Evolutionary conservation across 352 stramenopile genomes (phyloP).

Genomic region (Globisporangium yorkense): DNA sequence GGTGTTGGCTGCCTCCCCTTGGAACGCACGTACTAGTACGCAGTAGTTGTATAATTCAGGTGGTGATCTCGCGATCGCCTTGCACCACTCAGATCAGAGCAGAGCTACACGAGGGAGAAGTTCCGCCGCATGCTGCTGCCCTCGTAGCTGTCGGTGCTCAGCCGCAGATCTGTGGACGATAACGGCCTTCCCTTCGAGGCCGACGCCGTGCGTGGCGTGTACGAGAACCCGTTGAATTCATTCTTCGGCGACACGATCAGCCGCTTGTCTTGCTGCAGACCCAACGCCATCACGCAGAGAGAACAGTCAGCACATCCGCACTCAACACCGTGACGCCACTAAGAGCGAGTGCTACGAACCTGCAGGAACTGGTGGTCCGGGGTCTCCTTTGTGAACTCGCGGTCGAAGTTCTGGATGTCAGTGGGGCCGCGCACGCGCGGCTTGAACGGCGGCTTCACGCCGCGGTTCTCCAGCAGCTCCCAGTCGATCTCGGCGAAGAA

Average conservation of each 20-base stretch:
- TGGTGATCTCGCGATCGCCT: too few species aligned
- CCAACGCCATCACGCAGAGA: slow-evolving; percentile 4
- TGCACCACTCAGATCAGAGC: too few species aligned
- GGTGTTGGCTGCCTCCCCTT: too few species aligned
- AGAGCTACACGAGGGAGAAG: slow-evolving; percentile 23
- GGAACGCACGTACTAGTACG: too few species aligned
- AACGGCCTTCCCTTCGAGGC: slow-evolving; percentile 14
- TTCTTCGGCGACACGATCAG: slow-evolving; percentile 74
- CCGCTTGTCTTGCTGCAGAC: slow-evolving; percentile 62
- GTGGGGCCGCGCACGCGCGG: slow-evolving; percentile 69
- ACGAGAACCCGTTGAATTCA: slow-evolving; percentile 85
- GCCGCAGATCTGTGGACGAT: slow-evolving; percentile 14
- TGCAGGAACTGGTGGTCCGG: slow-evolving; percentile 70
- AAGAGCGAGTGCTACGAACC: slow-evolving; percentile 18
- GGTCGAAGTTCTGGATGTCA: slow-evolving; percentile 88
- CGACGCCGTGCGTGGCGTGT: slow-evolving; percentile 33
- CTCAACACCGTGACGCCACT: too few species aligned
- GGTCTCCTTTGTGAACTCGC: slow-evolving; percentile 82
- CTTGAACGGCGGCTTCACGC: slow-evolving; percentile 84
- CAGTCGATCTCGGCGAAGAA: slow-evolving; percentile 84
- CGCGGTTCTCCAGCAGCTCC: slow-evolving; percentile 55
- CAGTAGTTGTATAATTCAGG: too few species aligned
- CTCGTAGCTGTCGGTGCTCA: slow-evolving; percentile 30
- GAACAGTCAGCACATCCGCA: neutral
- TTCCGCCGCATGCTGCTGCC: slow-evolving; percentile 22